phyloP scores from a whole-genome alignment of 495 filamentous ascomycete genomes.

The Neurospora sublineolata region DNA sequence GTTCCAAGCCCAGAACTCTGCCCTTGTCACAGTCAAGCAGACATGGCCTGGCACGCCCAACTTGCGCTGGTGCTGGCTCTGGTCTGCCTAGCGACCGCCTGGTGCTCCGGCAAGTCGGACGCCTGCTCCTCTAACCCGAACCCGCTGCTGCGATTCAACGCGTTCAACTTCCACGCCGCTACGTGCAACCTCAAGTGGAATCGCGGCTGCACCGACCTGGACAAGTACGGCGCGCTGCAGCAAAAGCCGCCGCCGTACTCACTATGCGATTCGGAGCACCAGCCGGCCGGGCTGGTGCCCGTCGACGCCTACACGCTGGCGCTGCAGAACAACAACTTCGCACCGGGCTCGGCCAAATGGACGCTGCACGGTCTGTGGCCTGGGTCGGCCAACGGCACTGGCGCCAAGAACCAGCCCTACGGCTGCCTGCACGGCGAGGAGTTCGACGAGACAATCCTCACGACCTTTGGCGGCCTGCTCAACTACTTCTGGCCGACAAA shows the following conservation, averaged over 20 bases:
- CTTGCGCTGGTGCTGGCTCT: neutral
- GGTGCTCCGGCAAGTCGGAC: neutral
- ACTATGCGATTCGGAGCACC: neutral
- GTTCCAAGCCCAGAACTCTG: too few relatives aligned
- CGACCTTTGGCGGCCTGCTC: neutral
- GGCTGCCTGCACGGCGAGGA: conserved; percentile 1
- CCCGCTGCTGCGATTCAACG: neutral
- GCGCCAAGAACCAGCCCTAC: neutral
- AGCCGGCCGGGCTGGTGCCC: neutral
- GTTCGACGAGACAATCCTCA: neutral
- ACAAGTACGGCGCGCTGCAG: neutral
- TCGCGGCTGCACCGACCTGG: neutral
- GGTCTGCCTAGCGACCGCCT: neutral
- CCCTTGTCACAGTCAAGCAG: too few relatives aligned
- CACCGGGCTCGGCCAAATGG: neutral
- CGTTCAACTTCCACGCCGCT: neutral
- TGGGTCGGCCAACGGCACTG: neutral
- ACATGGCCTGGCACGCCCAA: conserved; percentile 1
- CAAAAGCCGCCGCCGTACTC: conserved; percentile 1
- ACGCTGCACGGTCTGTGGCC: conserved; percentile 2
- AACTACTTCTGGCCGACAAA: conserved; percentile 1
- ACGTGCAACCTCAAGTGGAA: conserved; percentile 2
- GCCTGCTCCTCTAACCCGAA: neutral
- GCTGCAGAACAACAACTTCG: neutral
- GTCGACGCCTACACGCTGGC: conserved; percentile 2